Percentiles rank a stretch among this genome's conserved stretches.
Conservation (phyloP, 164 flowering plant species). For the Chloranthus sessilifolius region DNA sequence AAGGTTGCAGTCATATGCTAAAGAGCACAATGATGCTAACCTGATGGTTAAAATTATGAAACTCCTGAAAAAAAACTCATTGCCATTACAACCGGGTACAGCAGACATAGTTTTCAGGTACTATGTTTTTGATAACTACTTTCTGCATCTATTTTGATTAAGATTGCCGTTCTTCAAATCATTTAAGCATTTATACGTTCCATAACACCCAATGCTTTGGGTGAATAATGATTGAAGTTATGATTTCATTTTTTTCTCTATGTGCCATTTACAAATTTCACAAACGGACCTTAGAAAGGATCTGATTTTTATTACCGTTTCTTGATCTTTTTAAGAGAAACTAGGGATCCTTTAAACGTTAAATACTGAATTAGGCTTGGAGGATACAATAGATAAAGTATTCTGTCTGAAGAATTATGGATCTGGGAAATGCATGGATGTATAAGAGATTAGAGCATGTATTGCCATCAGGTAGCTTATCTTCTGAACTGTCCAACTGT, state of each 20-base stretch:
- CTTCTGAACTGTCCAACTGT: too few species aligned
- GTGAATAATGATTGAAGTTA: not conserved
- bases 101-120: slow-evolving; percentile 97
- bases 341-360: too few species aligned
- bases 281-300: not conserved
- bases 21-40: slow-evolving; percentile 58
- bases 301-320: not conserved
- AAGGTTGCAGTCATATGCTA: slow-evolving; percentile 60
- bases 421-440: too few species aligned
- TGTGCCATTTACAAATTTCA: not conserved
- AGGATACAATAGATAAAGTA: too few species aligned
- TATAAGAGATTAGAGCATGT: too few species aligned
- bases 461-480: too few species aligned
- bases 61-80: slow-evolving; percentile 56
- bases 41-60: slow-evolving; percentile 73
- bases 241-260: too few species aligned
- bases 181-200: not conserved
- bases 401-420: too few species aligned
- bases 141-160: not conserved
- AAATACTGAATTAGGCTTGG: too few species aligned
- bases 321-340: too few species aligned
- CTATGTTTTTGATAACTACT: not conserved
- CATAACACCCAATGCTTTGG: not conserved
- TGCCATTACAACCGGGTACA: slow-evolving; percentile 82
- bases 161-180: too few species aligned